Evolutionary conservation across 2,329 filamentous ascomycete genomes (phyloP), one percentile per base, ranked within the genome.

Genomic region (Bertia moriformis): DNA sequence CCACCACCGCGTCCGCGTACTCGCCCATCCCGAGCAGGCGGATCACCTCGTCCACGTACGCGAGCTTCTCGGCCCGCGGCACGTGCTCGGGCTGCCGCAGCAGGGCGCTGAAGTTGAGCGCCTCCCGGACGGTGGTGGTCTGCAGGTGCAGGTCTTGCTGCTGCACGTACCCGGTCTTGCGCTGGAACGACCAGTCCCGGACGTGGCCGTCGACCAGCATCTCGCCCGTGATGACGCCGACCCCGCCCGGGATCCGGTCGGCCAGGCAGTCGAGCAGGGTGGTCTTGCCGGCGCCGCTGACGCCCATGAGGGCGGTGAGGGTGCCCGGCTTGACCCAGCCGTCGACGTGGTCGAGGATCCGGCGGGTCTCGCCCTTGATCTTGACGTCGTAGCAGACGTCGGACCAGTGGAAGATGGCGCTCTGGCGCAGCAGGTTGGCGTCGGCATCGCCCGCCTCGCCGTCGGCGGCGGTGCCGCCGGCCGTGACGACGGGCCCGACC

Each of bases 261-360:
- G 71, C 71, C 24, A 93, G 62, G 1, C 89, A 83, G 49, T 93
- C 83, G 2, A 93, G 63, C 1, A 93, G 63, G 0, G 86, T 93
- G 0, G 85, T 91, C 61, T 93, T 93, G 38, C 86, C 86, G 3
- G 85, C 86, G n/a, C 83, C 83, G 4, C 81, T 86, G 4, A 79
- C 78, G 29, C 84, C 84, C 81, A 91, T 87, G 2, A 91, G 63
- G 2, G 83, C 83, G 3, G 82, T 88, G 7, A 89, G 66, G 48
- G 80, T 73, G 24, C 84, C 83, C 2, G 83, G 83, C 44, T 79
- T 76, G 38, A 87, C 82, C 47, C 79, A 89, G 2, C 78, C 87
- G 41, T 61, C 70, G 1, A 75, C 60, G 30, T 64, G 59, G 51
- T 67, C 65, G 2, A 78, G 65, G 4, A 78, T 64, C 3, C 68